A percentile compares a stretch with the other conserved stretches of the same genome.
Evolutionary conservation across 768 basidiomycete species (phyloP).

Genomic region (Omphalotus guepiniiformis): DNA sequence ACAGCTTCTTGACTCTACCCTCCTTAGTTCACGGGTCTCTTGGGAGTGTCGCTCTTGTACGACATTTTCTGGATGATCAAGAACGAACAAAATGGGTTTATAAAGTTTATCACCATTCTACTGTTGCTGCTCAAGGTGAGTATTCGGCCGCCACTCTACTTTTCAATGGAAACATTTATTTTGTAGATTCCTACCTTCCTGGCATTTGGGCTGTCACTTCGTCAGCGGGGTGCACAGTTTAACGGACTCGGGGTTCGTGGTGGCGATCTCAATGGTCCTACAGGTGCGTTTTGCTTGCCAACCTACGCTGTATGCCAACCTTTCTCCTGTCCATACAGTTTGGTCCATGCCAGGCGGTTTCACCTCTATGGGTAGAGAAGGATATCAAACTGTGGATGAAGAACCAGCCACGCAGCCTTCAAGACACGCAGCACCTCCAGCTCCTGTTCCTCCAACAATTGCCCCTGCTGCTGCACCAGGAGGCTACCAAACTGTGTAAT

Average conservation of each 20-base stretch:
- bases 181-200: conserved; percentile 57
- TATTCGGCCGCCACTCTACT: not conserved
- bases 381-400: conserved; percentile 62
- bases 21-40: conserved; percentile 57
- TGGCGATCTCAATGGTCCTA: conserved; percentile 48
- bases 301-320: conserved; percentile 1
- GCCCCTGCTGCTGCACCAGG: conserved; percentile 27
- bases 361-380: conserved; percentile 48
- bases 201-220: conserved; percentile 45
- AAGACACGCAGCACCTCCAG: conserved; percentile 19
- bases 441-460: conserved; percentile 17
- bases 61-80: conserved; percentile 69
- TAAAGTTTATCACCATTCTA: conserved; percentile 50
- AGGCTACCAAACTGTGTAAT: conserved; percentile 40
- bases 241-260: conserved; percentile 44
- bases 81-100: conserved; percentile 51
- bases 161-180: not conserved
- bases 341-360: conserved; percentile 81
- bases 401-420: conserved; percentile 21
- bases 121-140: conserved; percentile 57
- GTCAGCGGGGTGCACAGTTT: conserved; percentile 56
- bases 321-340: conserved; percentile 34
- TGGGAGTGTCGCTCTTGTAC: conserved; percentile 57
- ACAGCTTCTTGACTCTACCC: conserved; percentile 3
- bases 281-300: conserved; percentile 36